Evolutionary conservation across 257 asterid genomes (phyloP), one percentile per base, ranked within the genome.

Genomic region (Fraxinus anomala): DNA sequence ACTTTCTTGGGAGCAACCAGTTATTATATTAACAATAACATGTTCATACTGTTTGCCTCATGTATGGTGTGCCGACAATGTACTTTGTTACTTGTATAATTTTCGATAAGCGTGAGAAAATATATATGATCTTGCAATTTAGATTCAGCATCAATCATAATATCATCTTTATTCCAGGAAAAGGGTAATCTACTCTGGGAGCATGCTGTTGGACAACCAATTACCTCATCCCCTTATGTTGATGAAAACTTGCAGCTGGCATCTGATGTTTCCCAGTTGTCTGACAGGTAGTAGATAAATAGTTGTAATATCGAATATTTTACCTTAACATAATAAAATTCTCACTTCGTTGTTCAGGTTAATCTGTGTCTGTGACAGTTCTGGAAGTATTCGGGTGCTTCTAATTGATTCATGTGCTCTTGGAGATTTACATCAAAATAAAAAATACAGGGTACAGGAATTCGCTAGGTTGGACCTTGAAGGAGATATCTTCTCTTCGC

Each of bases 401-500:
- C 81, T 82, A 67, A 84, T 91, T 37, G 17, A 65, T 73, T 68
- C 78, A 21, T 82, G 76, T 70, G 73, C 81, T 39, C 31, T 3
- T 63, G 82, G 82, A n/a, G 84, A 65, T 63, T 76, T 13, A 56
- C 80, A 72, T 69, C 83, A 54, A 56, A 67, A 66, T 65, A 75
- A 28, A 80, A 54, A 82, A 73, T 69, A 61, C 74, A 37, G 28
- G 49, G 91, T 92, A 12, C 85, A 79, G 80, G 95, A 92, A 88
- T 86, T 86, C 36, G 92, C 92, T 80, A 90, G 90, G 67, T 76
- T 92, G 28, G 90, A 90, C 80, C 87, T 95, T 23, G 74, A 76
- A 80, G 99, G 99, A 28, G 97, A 95, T 31, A 81, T 92, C 70
- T 95, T 95, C 84, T 95, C 99, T 72, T 95, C 99, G 0, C 99